A percentile compares a stretch with the other conserved stretches of the same genome.
Evolutionary conservation across 2,329 filamentous ascomycete species (phyloP).

Genomic region (Elsinoe fawcettii): DNA sequence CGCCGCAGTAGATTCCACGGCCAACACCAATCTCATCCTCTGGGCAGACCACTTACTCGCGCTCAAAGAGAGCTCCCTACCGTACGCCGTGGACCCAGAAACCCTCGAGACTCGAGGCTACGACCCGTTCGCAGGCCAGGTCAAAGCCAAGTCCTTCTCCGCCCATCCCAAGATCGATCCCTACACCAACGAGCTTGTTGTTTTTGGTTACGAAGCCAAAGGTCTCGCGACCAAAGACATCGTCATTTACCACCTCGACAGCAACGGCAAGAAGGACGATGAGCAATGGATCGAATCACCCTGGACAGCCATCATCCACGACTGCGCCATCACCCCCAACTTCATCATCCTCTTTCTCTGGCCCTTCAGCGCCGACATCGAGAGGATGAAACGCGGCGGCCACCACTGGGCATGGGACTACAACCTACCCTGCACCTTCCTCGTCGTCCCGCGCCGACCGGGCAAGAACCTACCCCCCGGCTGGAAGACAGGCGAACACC

Average conservation of each 20-base stretch:
- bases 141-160: slow-evolving; percentile 35
- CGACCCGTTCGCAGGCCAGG: slow-evolving; percentile 35
- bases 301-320: slow-evolving; percentile 35
- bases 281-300: slow-evolving; percentile 36
- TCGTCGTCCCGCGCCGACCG: slow-evolving; percentile 23
- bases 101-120: slow-evolving; percentile 35
- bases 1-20: slow-evolving; percentile 48
- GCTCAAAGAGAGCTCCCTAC: slow-evolving; percentile 41
- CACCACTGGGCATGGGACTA: slow-evolving; percentile 35
- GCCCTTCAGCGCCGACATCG: slow-evolving; percentile 31
- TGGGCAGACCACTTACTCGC: slow-evolving; percentile 50
- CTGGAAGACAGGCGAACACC: slow-evolving; percentile 17
- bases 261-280: slow-evolving; percentile 32
- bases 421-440: slow-evolving; percentile 22
- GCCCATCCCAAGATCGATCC: slow-evolving; percentile 42
- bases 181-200: slow-evolving; percentile 35
- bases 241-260: slow-evolving; percentile 35
- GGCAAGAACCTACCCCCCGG: slow-evolving; percentile 7
- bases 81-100: slow-evolving; percentile 35
- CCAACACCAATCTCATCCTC: slow-evolving; percentile 54
- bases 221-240: slow-evolving; percentile 33
- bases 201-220: slow-evolving; percentile 37
- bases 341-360: slow-evolving; percentile 34
- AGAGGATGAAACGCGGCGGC: slow-evolving; percentile 32
- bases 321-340: slow-evolving; percentile 34